Evolutionary conservation across 257 asterid species (phyloP).

Genomic region (Solanum clarkiae): DNA sequence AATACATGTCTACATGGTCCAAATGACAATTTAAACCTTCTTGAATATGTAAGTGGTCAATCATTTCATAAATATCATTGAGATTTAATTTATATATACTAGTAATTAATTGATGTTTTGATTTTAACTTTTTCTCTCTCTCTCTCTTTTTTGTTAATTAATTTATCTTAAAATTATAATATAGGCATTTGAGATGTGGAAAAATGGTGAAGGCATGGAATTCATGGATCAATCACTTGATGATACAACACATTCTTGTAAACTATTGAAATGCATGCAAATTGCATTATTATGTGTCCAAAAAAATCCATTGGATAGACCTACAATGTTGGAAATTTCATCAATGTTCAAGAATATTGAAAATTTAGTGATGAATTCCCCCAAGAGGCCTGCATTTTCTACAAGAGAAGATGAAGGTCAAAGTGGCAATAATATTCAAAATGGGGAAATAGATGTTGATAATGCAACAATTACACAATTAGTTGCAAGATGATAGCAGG

Average conservation of each 20-base stretch:
- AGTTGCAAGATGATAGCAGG: not conserved
- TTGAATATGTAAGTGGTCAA: slow-evolving; percentile 13
- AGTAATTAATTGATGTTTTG: not conserved
- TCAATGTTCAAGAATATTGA: slow-evolving; percentile 11
- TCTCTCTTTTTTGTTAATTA: not conserved
- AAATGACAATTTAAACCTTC: slow-evolving; percentile 9
- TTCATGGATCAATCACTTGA: slow-evolving; percentile 20
- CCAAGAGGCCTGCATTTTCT: slow-evolving; percentile 19
- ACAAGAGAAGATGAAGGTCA: not conserved
- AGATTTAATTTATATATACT: not conserved
- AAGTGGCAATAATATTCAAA: not conserved
- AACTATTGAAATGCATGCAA: slow-evolving; percentile 19
- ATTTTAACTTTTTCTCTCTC: no score
- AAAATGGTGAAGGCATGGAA: not conserved
- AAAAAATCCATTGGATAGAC: slow-evolving; percentile 18
- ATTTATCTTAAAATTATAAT: not conserved
- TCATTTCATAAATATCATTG: not conserved
- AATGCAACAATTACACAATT: not conserved
- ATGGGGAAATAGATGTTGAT: not conserved
- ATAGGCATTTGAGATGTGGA: slow-evolving; percentile 22
- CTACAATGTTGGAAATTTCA: slow-evolving; percentile 22
- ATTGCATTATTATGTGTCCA: slow-evolving; percentile 25
- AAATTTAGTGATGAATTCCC: not conserved
- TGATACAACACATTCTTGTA: slow-evolving; percentile 10
- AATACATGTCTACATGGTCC: slow-evolving; percentile 12